These are phyloP conservation scores for Pseudozyma thailandica DNA, from an alignment of 1,284 basidiomycete genomes.

Conservation along the genomic window DNA sequence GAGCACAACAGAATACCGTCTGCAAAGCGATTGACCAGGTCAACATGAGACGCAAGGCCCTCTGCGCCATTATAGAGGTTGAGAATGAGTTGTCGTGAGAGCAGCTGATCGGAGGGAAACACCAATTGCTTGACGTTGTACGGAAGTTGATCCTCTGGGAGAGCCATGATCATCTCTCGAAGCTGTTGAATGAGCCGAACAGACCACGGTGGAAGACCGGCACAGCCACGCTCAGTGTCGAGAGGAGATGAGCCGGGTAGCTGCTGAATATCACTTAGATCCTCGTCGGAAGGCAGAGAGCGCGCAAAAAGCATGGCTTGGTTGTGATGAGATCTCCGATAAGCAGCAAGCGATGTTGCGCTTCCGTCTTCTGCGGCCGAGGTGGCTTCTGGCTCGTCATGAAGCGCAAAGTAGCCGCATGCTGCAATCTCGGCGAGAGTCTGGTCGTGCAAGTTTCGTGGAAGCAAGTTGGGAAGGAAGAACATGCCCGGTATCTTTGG, in stretches of 20 bases:
- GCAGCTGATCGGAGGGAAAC: constrained; percentile 15
- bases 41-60: constrained; percentile 70
- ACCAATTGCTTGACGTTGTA: constrained; percentile 7
- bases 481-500: constrained; percentile 34
- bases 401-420: constrained; percentile 38
- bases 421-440: constrained; percentile 25
- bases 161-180: background rate
- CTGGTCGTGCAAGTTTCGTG: constrained; percentile 20
- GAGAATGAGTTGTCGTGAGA: constrained; percentile 69
- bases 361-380: background rate
- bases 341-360: background rate
- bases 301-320: constrained; percentile 52
- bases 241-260: background rate
- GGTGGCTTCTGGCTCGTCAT: background rate
- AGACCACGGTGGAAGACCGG: constrained; percentile 38
- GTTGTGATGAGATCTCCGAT: constrained; percentile 17
- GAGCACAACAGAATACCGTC: constrained; percentile 60
- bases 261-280: too few species aligned
- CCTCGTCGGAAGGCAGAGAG: background rate
- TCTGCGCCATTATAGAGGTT: constrained; percentile 70
- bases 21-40: constrained; percentile 70
- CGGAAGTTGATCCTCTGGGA: constrained; percentile 5
- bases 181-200: constrained; percentile 26
- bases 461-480: constrained; percentile 32
- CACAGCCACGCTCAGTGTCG: background rate